Conservation (phyloP, 2,329 filamentous ascomycete species). For the Fusarium pseudocircinatum region DNA sequence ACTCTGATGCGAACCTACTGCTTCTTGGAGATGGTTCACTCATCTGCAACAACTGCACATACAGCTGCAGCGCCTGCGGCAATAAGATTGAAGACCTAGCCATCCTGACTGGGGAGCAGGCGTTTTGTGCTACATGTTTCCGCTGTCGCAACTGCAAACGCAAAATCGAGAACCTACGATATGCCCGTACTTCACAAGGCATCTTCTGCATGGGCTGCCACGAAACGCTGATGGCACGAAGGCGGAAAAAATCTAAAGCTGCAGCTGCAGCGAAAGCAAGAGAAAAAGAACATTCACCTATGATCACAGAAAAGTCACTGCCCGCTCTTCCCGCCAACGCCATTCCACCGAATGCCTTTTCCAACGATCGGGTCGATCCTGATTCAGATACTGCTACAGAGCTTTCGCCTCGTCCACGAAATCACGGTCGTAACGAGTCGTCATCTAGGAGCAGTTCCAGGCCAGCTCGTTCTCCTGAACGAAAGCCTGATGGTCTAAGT, state of each 20-base stretch:
- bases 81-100: slow-evolving; percentile 99
- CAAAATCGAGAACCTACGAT: slow-evolving; percentile 97
- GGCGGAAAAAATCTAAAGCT: slow-evolving; percentile 85
- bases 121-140: slow-evolving; percentile 97
- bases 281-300: slow-evolving; percentile 71
- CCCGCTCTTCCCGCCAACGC: slow-evolving; percentile 87
- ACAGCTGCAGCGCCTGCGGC: slow-evolving; percentile 95
- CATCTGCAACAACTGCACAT: slow-evolving; percentile 99
- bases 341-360: slow-evolving; percentile 69
- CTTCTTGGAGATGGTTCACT: slow-evolving; percentile 97
- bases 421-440: slow-evolving; percentile 62
- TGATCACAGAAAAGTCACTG: slow-evolving; percentile 88
- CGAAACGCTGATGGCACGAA: slow-evolving; percentile 92
- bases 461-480: slow-evolving; percentile 65
- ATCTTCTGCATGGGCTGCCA: slow-evolving; percentile 99
- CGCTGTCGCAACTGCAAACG: slow-evolving; percentile 97
- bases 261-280: slow-evolving; percentile 66
- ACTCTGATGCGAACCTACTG: slow-evolving; percentile 96
- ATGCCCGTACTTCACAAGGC: slow-evolving; percentile 95
- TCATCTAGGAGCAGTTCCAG: slow-evolving; percentile 65
- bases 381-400: slow-evolving; percentile 76
- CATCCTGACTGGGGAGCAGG: slow-evolving; percentile 96
- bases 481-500: slow-evolving; percentile 68
- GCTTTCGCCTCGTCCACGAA: slow-evolving; percentile 70
- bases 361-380: slow-evolving; percentile 66